Conservation (phyloP, 2,329 filamentous ascomycete genomes). For the Didymella exigua region DNA sequence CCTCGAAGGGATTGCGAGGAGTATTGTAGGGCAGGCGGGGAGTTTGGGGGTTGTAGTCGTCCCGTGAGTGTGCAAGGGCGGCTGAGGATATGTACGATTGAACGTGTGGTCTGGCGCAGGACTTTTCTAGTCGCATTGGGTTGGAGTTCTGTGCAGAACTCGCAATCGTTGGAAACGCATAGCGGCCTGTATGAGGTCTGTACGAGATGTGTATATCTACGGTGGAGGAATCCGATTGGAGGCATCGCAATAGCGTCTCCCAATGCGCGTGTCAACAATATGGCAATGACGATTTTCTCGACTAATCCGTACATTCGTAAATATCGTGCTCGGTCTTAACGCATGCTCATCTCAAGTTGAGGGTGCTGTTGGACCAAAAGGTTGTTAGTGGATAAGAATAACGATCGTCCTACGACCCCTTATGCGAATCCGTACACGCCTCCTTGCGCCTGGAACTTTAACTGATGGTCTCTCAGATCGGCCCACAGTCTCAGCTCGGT, state of each 20-base stretch:
- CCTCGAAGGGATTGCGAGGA: conserved; percentile 79
- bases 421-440: conserved; percentile 55
- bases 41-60: conserved; percentile 58
- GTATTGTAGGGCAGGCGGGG: conserved; percentile 64
- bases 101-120: background rate
- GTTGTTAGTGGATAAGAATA: background rate
- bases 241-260: background rate
- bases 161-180: background rate
- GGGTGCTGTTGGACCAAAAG: background rate
- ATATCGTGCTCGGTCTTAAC: background rate
- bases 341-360: background rate
- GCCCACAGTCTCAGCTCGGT: conserved; percentile 79
- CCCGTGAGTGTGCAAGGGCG: conserved; percentile 37
- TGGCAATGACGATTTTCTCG: background rate
- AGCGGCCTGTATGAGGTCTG: background rate
- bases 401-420: background rate
- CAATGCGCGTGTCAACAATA: background rate
- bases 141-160: background rate
- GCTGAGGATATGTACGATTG: background rate
- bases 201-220: conserved; percentile 3
- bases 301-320: background rate
- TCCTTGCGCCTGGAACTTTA: conserved; percentile 70
- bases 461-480: conserved; percentile 77
- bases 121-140: background rate
- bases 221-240: background rate